Base-by-base conservation (phyloP, 108 stramenopile species). In the Pseudonitzschia multiseries region DNA sequence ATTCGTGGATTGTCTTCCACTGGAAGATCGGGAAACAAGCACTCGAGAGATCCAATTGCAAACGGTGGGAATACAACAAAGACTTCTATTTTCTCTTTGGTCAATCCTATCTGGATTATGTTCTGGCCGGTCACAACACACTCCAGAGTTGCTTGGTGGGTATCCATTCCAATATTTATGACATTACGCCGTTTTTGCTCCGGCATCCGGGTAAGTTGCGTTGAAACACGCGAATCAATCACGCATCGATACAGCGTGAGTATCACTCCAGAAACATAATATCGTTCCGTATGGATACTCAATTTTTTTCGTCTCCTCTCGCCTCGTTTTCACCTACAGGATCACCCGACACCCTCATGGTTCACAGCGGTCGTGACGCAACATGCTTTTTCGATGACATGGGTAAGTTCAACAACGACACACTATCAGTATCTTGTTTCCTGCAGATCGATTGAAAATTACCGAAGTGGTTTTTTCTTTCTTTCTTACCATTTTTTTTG, bases 371-470 rank as follows among this genome's bases (percentile, higher is more conserved):
- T 21, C 68, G 79, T 29, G 96, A 98, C 76, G 91, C 96, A 4
- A 96, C 95, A 9, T 71, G 78, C 20, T 87, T 93, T 59, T 98
- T 98, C 84, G 93, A 95, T 71, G 90, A 86, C 44, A 89, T 98
- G 73, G 92, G 46, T 48, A 48, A 48, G 46, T 48, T 48, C 46
- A 18, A 48, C 4, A 10, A 48, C 18, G 12, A 18, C 4, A 18
- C 42, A 42, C 42, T 9, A 6, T 6, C 42, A 10, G 6, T 42
- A 48, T 36, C 4, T 36, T 36, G 36, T 6, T 2, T 36, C 4
- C 36, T 5, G 36, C 36, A 6, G 6, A 36, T 36, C 36, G 36
- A 2, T 36, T 36, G 36, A n/a, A n/a, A n/a, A n/a, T n/a, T n/a
- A n/a, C n/a, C 42, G 42, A 42, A 42, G 6, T 9, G 42, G 8